A percentile compares a stretch with the other conserved stretches of the same genome.
Evolutionary conservation across 1,284 basidiomycete genomes (phyloP).

Genomic region (Rhodotorula mucilaginosa): DNA sequence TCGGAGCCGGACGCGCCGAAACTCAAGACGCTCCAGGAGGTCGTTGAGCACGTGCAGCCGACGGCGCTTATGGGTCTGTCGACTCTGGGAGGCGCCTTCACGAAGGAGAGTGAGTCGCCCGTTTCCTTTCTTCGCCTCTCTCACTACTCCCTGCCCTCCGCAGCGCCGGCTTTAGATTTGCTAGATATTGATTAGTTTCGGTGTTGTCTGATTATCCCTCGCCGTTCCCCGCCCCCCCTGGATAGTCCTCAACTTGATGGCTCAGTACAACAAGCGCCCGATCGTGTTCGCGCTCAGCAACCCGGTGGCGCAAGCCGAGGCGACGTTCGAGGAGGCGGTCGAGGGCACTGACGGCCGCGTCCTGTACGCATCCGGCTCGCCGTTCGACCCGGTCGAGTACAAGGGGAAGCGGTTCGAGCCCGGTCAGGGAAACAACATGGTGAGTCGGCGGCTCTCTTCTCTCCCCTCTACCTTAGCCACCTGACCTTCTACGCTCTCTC

Average conservation of each 20-base stretch:
- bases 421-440: slow-evolving; percentile 88
- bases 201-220: too few species aligned
- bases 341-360: slow-evolving; percentile 66
- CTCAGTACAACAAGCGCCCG: slow-evolving; percentile 76
- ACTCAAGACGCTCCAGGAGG: slow-evolving; percentile 71
- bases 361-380: slow-evolving; percentile 87
- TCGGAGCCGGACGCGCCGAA: slow-evolving; percentile 72
- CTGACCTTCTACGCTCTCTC: neutral
- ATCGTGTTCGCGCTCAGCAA: slow-evolving; percentile 98
- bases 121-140: too few species aligned
- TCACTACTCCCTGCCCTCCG: neutral
- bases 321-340: slow-evolving; percentile 75
- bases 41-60: slow-evolving; percentile 81
- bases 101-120: slow-evolving; percentile 54
- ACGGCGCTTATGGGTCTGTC: slow-evolving; percentile 89
- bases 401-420: slow-evolving; percentile 66
- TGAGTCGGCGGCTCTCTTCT: slow-evolving; percentile 54
- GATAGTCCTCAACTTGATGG: slow-evolving; percentile 70
- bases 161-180: neutral
- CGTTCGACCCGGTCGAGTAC: slow-evolving; percentile 69
- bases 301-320: slow-evolving; percentile 63
- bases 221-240: too few species aligned
- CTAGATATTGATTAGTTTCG: too few species aligned
- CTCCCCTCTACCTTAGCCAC: neutral
- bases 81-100: slow-evolving; percentile 81